Conservation (phyloP, 768 basidiomycete genomes). For the Mycena epipterygia region DNA sequence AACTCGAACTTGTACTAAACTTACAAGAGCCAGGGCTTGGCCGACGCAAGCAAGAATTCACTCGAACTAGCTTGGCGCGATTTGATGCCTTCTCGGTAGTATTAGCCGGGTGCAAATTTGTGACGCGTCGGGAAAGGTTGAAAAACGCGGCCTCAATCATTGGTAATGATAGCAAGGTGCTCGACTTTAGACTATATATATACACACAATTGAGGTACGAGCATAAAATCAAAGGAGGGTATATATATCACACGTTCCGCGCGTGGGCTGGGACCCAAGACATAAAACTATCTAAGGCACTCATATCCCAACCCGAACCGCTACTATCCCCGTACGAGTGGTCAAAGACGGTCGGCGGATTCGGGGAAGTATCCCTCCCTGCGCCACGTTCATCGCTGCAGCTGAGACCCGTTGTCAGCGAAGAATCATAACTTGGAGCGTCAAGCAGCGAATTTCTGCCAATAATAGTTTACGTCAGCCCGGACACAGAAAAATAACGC, state of each 20-base stretch:
- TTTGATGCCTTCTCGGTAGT: no score
- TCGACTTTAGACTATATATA: no score
- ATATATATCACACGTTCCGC: neutral
- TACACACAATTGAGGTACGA: no score
- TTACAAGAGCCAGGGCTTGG: no score
- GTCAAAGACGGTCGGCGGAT: slow-evolving; percentile 12
- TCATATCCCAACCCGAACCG: neutral
- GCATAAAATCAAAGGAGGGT: no score
- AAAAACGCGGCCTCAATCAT: no score
- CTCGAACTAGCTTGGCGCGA: no score
- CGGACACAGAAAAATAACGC: neutral
- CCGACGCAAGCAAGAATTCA: no score
- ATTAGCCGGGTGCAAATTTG: no score
- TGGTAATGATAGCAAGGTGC: no score
- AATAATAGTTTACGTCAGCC: slow-evolving; percentile 4
- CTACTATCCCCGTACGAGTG: slow-evolving; percentile 8
- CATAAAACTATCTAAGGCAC: slow-evolving; percentile 23
- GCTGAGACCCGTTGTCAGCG: neutral
- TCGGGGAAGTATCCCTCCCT: neutral
- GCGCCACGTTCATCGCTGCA: neutral
- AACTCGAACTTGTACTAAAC: no score
- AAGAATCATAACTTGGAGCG: slow-evolving; percentile 20
- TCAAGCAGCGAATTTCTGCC: slow-evolving; percentile 27
- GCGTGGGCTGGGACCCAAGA: slow-evolving; percentile 12
- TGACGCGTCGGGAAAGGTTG: no score